Evolutionary conservation across 441 rosid genomes (phyloP).

Genomic region (Iberis amara): DNA sequence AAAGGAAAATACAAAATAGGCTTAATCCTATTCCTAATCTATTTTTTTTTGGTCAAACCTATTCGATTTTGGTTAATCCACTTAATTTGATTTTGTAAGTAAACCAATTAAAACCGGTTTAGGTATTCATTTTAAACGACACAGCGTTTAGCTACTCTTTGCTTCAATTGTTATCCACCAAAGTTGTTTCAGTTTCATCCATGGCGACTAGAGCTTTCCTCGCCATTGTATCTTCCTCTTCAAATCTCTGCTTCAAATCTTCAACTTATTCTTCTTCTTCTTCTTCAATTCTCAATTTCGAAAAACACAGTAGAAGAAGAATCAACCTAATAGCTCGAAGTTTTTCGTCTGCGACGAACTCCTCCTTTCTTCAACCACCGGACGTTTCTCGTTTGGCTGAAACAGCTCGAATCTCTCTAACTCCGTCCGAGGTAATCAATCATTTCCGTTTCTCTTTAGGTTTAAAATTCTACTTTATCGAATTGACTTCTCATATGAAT

Average conservation of each 20-base stretch:
- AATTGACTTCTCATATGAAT: background rate
- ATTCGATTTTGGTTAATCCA: too few species aligned
- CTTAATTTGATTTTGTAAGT: background rate
- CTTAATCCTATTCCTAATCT: too few species aligned
- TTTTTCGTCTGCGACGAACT: constrained; percentile 23
- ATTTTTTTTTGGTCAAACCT: too few species aligned
- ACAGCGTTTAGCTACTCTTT: background rate
- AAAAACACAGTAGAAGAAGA: constrained; percentile 3
- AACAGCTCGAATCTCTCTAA: constrained; percentile 73
- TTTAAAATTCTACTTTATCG: background rate
- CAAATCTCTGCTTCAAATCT: constrained; percentile 1
- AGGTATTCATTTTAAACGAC: background rate
- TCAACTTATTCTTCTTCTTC: constrained; percentile 3
- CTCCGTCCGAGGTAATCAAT: constrained; percentile 46
- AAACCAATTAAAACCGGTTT: constrained; percentile 12
- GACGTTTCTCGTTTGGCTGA: constrained; percentile 61
- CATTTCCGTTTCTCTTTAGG: background rate
- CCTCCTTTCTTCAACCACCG: constrained; percentile 35
- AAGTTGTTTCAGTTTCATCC: background rate
- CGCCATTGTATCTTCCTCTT: constrained; percentile 16
- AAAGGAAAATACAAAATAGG: too few species aligned
- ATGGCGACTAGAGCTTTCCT: constrained; percentile 30
- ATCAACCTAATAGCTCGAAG: constrained; percentile 11
- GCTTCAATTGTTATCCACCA: background rate
- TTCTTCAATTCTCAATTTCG: constrained; percentile 5